Base-by-base conservation (phyloP, 2,329 filamentous ascomycete species). In the Neospermospora avenae region DNA sequence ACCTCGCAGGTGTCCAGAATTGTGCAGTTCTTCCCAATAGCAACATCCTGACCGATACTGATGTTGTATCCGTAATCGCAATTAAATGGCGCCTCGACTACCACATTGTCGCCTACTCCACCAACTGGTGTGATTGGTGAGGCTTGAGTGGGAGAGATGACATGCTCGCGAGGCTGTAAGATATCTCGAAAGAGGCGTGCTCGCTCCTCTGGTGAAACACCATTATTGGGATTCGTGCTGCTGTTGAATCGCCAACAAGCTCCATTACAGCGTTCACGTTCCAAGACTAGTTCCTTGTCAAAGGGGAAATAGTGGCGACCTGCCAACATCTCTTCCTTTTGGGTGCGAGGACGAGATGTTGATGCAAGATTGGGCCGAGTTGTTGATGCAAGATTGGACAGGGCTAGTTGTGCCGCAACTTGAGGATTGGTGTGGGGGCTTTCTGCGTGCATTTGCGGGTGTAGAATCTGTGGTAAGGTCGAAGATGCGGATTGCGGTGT, bases 11-110 rank as follows among this genome's bases (percentile, higher is more conserved):
- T 87, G 72, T 99, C 95, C 58, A 93, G 85, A 70, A 98, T 88
- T 25, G 86, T 87, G 74, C 93, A 97, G 69, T 91, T 89, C 58
- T 90, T 84, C 18, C 89, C 90, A 66, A 99, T 89, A 58, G 87
- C 84, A 2, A 96, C 91, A 65, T 95, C 87, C 67, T 93, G 88
- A 13, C 90, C 93, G 66, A 99, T 89, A 51, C 84, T 83, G 68
- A 98, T 89, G 73, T 99, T 98, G 77, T 96, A 98, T 0, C 95
- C 95, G 70, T 97, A 97, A 70, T 97, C 92, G 73, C 93, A 97
- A 49, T 82, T 87, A 74, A 99, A 98, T 0, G 93, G 93, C 2
- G 90, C 86, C 70, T 96, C 91, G 25, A 99, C 89, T 44, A 87
- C 80, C 4, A 90, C 88, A 58, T 88, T 85, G 16, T 86, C 83